Evolutionary conservation across 2,329 filamentous ascomycete species (phyloP).

Genomic region (Sphaerulina vaccinii): DNA sequence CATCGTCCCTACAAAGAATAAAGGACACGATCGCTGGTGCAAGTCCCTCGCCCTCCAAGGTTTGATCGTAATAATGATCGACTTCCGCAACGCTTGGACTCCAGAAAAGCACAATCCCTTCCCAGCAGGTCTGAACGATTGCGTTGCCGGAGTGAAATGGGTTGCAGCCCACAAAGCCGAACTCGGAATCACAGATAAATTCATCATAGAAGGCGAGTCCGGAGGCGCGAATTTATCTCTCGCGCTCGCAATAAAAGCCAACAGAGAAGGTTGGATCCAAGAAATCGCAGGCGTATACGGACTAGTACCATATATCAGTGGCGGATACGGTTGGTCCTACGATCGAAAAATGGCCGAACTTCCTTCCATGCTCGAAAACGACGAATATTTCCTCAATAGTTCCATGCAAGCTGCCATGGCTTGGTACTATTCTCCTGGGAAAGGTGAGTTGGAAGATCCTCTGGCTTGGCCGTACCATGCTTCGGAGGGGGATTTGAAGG

Average conservation of each 20-base stretch:
- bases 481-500: conserved; percentile 29
- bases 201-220: conserved; percentile 36
- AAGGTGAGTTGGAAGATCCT: conserved; percentile 23
- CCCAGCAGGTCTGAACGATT: conserved; percentile 36
- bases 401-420: conserved; percentile 17
- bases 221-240: conserved; percentile 35
- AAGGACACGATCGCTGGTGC: conserved; percentile 31
- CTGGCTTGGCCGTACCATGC: conserved; percentile 37
- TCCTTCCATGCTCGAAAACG: conserved; percentile 31
- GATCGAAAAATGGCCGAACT: conserved; percentile 15
- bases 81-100: conserved; percentile 38
- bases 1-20: conserved; percentile 22
- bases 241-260: conserved; percentile 32
- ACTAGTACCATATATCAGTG: conserved; percentile 28
- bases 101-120: conserved; percentile 30
- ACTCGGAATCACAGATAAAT: conserved; percentile 28
- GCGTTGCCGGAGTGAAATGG: conserved; percentile 29
- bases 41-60: conserved; percentile 29
- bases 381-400: conserved; percentile 31
- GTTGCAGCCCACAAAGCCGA: conserved; percentile 25
- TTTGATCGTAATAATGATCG: conserved; percentile 29
- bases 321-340: conserved; percentile 16
- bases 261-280: conserved; percentile 31
- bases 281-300: conserved; percentile 31
- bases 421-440: conserved; percentile 18